Conservation (phyloP, 371 early-diverging fungal species). For the Entomophthora muscae region DNA sequence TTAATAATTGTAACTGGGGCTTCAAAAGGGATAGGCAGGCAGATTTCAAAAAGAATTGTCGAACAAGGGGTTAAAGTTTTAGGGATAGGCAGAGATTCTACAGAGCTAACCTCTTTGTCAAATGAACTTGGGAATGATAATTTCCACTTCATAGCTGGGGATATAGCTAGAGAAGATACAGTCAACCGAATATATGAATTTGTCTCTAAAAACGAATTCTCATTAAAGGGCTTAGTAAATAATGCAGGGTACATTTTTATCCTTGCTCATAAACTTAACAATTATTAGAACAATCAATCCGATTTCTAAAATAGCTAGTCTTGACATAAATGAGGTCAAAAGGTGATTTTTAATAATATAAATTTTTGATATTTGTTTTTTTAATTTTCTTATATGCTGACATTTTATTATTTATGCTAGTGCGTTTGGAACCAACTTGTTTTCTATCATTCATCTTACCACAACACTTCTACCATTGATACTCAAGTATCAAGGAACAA, state of each 20-base stretch:
- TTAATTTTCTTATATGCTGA: neutral
- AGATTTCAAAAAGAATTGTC: neutral
- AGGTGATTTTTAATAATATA: neutral
- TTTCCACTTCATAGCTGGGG: neutral
- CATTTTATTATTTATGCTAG: neutral
- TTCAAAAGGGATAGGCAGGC: constrained; percentile 3
- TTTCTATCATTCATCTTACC: constrained; percentile 1
- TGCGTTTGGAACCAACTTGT: neutral
- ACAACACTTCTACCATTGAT: neutral
- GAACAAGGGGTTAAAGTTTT: neutral
- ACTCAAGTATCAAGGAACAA: neutral
- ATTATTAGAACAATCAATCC: neutral
- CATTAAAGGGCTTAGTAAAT: neutral
- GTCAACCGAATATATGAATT: neutral
- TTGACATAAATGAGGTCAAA: neutral
- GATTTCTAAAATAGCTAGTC: neutral
- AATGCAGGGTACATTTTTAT: constrained; percentile 5
- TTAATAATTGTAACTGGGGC: constrained; percentile 6
- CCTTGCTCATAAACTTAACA: neutral
- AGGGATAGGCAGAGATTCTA: neutral
- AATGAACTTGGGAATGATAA: neutral
- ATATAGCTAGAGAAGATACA: neutral
- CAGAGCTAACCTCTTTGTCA: neutral
- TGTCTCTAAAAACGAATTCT: neutral
- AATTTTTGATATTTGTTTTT: neutral